Evolutionary conservation across 352 stramenopile species (phyloP), one percentile per base, ranked within the genome.

Genomic region (Phytopythium oedochilum): DNA sequence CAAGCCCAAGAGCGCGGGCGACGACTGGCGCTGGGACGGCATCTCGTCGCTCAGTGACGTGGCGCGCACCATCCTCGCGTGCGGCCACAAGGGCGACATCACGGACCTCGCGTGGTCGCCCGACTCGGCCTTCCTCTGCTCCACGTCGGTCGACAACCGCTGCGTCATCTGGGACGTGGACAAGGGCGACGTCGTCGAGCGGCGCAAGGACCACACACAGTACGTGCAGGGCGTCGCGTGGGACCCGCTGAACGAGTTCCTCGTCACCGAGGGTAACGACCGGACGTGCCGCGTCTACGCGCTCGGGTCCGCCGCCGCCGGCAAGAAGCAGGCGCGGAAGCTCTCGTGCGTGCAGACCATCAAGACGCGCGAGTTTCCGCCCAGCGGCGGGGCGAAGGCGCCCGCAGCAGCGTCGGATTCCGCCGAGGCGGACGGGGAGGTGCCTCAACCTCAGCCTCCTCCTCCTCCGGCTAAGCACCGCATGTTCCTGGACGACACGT

Each of bases 211-310:
- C 68, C 96, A 99, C 68, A 95, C 78, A 39, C 88, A 98, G 64
- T 99, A 97, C 70, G 93, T 98, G 44, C 96, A 98, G 70, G 96
- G 96, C 38, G 94, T 97, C n/a, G 77, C 89, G 2, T 98, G 93
- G 76, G 96, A 99, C 70, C 96, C 96, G 10, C 84, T 97, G 14
- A 96, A 92, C 22, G 86, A 98, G 38, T 98, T 96, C 48, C 70
- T 98, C 35, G 89, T 96, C 3, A 98, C 92, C 32, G 88, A 97
- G 63, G 90, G 92, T 43, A 97, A 96, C 60, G 96, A 99, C 77
- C 86, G 95, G 25, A 97, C 89, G 23, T 96, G 97, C 15, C 83
- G 92, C 47, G 82, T 98, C n/a, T 98, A 97, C 60, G 90, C 74
- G 42, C 67, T 83, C 47, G 77, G 84, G 44, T 49, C 66, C 8